Evolutionary conservation across 1,139 yeast genomes (phyloP).

Genomic region (Saccharomyces hybrid): DNA sequence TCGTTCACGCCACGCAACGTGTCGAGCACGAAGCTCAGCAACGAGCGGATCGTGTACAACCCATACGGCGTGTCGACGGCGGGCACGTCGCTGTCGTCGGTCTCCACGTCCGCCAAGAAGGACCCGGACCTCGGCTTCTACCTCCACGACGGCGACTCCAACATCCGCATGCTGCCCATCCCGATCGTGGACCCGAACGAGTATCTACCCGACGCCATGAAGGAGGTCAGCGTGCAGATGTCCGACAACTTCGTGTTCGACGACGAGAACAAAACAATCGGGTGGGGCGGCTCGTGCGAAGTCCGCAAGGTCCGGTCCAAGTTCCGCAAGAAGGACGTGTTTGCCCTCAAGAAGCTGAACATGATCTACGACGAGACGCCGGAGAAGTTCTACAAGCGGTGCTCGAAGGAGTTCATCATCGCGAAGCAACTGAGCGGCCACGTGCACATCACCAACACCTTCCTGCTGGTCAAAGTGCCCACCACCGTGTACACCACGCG

Average conservation of each 20-base stretch:
- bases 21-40: neutral
- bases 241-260: slow-evolving; percentile 51
- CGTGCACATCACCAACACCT: slow-evolving; percentile 51
- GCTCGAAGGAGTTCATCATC: slow-evolving; percentile 54
- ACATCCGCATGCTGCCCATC: slow-evolving; percentile 43
- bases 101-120: slow-evolving; percentile 7
- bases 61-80: slow-evolving; percentile 24
- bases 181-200: slow-evolving; percentile 68
- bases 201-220: slow-evolving; percentile 47
- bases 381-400: slow-evolving; percentile 58
- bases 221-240: slow-evolving; percentile 45
- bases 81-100: slow-evolving; percentile 1
- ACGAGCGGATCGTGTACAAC: slow-evolving; percentile 25
- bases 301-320: slow-evolving; percentile 48
- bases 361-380: slow-evolving; percentile 54
- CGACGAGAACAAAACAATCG: slow-evolving; percentile 41
- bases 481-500: slow-evolving; percentile 47
- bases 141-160: slow-evolving; percentile 33
- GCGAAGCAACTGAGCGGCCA: slow-evolving; percentile 44
- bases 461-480: slow-evolving; percentile 50
- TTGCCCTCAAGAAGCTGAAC: slow-evolving; percentile 61
- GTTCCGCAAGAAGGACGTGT: slow-evolving; percentile 31
- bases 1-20: slow-evolving; percentile 4
- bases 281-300: slow-evolving; percentile 67
- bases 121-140: slow-evolving; percentile 22